Evolutionary conservation across 352 stramenopile species (phyloP), one percentile per base, ranked within the genome.

Genomic region (Albugo laibachii): DNA sequence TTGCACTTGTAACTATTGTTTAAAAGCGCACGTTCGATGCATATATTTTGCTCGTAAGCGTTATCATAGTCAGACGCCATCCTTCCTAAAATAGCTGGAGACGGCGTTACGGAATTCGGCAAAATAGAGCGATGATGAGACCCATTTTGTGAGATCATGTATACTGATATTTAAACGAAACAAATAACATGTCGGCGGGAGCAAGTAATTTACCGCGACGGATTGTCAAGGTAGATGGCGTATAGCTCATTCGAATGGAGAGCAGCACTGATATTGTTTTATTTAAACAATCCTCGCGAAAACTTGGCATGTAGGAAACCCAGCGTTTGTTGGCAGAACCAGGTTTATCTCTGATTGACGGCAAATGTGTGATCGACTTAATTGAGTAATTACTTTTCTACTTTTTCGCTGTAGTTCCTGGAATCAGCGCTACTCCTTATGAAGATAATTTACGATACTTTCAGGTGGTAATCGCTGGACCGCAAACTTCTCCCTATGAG

Each of bases 391-490:
- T 13, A 34, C 15, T 35, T 37, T 54, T 34, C 49, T 16, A 19
- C 54, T 54, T 13, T 49, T 36, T 52, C 11, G 27, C 31, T 49
- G 35, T 48, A 86, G 84, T 98, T 34, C 71, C 88, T 44, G 94
- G 94, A 39, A 98, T 99, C 48, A 96, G 77, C 49, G 94, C 93
- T 34, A 97, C 83, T 39, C 93, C 93, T 19, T 98, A 97, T 60
- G 75, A 94, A 56, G 93, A 98, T 66, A 99, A 99, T 65, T 69
- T 97, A 10, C 81, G 94, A 46, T 97, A 98, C 66, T 98, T 98
- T 64, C 88, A 96, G 47, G 94, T 98, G 31, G 85, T 95, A 36
- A 97, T 99, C 57, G 85, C 93, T 48, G 94, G 94, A n/a, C 93
- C 94, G 27, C 66, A 85, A 48, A 91, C 95, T 54, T 97, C 91